Evolutionary conservation across 768 basidiomycete genomes (phyloP), one percentile per base, ranked within the genome.

Genomic region (Astraeus odoratus): DNA sequence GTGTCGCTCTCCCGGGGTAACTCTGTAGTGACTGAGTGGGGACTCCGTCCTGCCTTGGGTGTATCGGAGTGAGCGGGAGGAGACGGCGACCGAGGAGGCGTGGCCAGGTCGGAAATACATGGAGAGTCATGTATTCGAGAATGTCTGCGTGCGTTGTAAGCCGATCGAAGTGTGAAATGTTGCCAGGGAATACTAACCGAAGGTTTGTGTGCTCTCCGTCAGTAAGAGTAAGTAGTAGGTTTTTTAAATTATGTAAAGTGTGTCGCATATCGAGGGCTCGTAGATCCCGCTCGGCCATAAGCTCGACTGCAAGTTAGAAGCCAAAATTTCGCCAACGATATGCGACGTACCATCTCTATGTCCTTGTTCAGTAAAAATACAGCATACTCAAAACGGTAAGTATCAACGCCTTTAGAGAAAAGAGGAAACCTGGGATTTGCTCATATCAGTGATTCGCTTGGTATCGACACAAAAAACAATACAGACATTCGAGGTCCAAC

Each of bases 311-410:
- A 18, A 2, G 29, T 60, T 19, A 55, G 50, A 37, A 13, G 23
- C 19, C n/a, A 35, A 8, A 18, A n/a, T 39, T 5, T 16, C 35
- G 9, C 4, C 4, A 40, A 30, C 24, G 22, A 30, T 12, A 43
- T 27, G 16, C 39, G 30, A 5, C 55, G 38, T 52, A 94, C 93
- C 77, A 93, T 73, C 68, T 99, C 95, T 52, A 99, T 93, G 64
- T 99, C 76, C 66, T 98, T 99, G 70, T 99, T 99, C 25, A 98
- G 72, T 33, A 99, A 67, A 64, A 93, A 98, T 4, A 98, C 95
- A 3, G 83, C 96, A 68, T 98, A 99, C 64, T 98, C 95, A 57
- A 95, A 99, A 20, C 96, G 77, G 66, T 97, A 98, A 34, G 85
- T 86, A 60, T 98, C 96, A 47, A 97, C 94, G 4, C 94, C 93